phyloP scores from a whole-genome alignment of 495 filamentous ascomycete genomes.

The Usnea hakonensis region DNA sequence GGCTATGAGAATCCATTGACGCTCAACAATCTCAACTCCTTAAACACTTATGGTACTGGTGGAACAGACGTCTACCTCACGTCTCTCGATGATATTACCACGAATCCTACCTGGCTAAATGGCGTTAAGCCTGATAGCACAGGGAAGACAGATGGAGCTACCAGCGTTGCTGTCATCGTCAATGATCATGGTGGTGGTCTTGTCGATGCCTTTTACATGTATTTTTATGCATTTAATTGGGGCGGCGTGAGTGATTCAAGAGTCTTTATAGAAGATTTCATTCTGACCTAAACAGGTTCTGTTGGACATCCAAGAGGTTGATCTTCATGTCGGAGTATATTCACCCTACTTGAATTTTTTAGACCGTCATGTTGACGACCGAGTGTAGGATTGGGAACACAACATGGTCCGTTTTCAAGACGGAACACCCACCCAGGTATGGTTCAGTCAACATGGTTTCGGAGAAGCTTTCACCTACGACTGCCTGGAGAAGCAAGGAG shows the following conservation, averaged over 20 bases:
- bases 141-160: slow-evolving; percentile 41
- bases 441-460: slow-evolving; percentile 56
- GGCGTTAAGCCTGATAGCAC: slow-evolving; percentile 41
- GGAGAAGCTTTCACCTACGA: slow-evolving; percentile 57
- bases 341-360: background rate
- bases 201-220: slow-evolving; percentile 62
- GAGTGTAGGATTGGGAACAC: slow-evolving; percentile 42
- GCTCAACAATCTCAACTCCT: slow-evolving; percentile 47
- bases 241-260: too few species aligned
- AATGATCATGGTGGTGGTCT: slow-evolving; percentile 46
- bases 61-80: slow-evolving; percentile 51
- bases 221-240: slow-evolving; percentile 59
- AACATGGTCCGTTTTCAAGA: slow-evolving; percentile 60
- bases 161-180: slow-evolving; percentile 46
- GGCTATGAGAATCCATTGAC: slow-evolving; percentile 40
- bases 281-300: too few species aligned
- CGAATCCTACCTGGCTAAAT: slow-evolving; percentile 44
- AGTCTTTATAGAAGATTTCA: too few species aligned
- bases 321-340: slow-evolving; percentile 51
- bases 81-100: slow-evolving; percentile 47
- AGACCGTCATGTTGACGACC: slow-evolving; percentile 1
- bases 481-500: slow-evolving; percentile 45
- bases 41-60: slow-evolving; percentile 36
- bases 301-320: slow-evolving; percentile 41
- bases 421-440: slow-evolving; percentile 49